A percentile compares a stretch with the other conserved stretches of the same genome.
These are phyloP conservation scores for Eucalyptus cloeziana DNA, from an alignment of 345 rosid genomes.

Conservation along the genomic window DNA sequence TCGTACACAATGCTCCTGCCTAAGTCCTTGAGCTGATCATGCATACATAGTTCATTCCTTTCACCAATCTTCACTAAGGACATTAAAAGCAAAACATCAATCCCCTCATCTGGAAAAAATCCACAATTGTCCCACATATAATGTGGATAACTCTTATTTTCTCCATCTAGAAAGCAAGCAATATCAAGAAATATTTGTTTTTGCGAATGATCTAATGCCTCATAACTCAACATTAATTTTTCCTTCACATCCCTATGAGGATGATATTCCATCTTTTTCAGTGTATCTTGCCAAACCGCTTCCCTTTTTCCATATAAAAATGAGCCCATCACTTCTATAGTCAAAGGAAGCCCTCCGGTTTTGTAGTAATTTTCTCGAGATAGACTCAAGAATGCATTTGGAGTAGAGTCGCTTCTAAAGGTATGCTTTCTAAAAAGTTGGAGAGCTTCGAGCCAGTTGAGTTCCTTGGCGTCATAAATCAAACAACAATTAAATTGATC, in stretches of 20 bases:
- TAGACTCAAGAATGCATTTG: background rate
- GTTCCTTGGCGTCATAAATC: background rate
- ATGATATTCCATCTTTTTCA: background rate
- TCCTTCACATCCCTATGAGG: background rate
- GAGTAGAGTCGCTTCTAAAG: background rate
- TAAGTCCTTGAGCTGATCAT: no score
- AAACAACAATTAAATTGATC: background rate
- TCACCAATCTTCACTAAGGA: no score
- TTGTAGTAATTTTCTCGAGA: background rate
- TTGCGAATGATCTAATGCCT: background rate
- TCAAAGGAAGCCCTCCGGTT: background rate
- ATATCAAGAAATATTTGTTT: background rate
- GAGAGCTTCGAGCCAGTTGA: background rate
- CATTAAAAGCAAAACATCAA: no score
- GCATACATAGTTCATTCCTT: no score
- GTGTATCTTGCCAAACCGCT: background rate
- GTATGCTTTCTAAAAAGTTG: background rate
- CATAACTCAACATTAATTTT: background rate
- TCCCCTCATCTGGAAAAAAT: no score
- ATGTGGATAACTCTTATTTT: background rate
- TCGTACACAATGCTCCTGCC: no score
- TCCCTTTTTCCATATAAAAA: background rate
- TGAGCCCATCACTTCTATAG: background rate
- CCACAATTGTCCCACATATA: no score
- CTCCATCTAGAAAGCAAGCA: background rate